Evolutionary conservation across 1,284 basidiomycete species (phyloP).

Genomic region (Coriolopsis trogii): DNA sequence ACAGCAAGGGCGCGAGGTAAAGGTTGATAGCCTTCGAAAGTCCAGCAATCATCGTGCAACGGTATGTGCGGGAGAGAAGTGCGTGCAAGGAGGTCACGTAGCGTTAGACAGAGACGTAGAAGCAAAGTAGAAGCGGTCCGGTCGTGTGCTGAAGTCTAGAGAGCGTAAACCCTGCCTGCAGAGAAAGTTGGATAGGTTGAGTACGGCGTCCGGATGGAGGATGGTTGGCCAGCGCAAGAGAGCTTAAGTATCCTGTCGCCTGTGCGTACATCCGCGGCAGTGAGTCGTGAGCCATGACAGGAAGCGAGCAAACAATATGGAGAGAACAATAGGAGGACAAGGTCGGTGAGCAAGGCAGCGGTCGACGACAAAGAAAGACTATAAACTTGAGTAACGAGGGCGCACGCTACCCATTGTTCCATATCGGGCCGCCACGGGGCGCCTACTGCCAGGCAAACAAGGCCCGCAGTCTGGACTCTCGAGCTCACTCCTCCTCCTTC

Average conservation of each 20-base stretch:
- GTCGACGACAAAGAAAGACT: constrained; percentile 19
- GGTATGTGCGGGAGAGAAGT: background rate
- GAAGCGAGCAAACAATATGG: constrained; percentile 13
- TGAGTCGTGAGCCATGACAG: constrained; percentile 7
- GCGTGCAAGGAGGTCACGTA: background rate
- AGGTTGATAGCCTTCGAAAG: constrained; percentile 71
- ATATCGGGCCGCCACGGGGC: constrained; percentile 2
- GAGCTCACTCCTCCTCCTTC: background rate
- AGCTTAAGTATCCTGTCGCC: constrained; percentile 19
- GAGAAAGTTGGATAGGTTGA: constrained; percentile 19
- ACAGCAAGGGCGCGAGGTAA: constrained; percentile 69
- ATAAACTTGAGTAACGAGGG: constrained; percentile 20
- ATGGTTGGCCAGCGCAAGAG: background rate
- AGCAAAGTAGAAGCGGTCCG: background rate
- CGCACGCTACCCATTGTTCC: constrained; percentile 18
- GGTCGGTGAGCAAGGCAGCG: constrained; percentile 5
- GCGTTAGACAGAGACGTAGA: constrained; percentile 2
- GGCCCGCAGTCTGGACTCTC: background rate
- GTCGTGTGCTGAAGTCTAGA: constrained; percentile 12
- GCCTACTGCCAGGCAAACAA: constrained; percentile 5
- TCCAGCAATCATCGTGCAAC: constrained; percentile 62
- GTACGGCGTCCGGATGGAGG: constrained; percentile 14
- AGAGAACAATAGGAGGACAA: constrained; percentile 26
- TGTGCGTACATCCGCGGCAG: background rate
- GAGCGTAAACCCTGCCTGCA: constrained; percentile 27